Evolutionary conservation across 257 asterid genomes (phyloP).

Genomic region (Mitragyna speciosa): DNA sequence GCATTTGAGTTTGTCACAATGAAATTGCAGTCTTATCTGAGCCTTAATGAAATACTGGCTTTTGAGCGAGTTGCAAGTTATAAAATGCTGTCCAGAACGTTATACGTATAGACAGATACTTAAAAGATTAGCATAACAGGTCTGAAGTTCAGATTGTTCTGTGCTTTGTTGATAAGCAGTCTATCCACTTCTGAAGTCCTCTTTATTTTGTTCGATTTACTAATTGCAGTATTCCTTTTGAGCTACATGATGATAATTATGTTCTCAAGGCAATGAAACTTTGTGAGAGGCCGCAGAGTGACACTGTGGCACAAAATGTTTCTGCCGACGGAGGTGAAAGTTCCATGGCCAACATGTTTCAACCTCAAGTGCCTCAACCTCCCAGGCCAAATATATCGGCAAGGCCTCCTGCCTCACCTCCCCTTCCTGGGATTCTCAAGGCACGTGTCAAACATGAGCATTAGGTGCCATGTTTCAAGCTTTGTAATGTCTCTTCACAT

Average conservation of each 20-base stretch:
- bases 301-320: slow-evolving; percentile 22
- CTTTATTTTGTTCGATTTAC: not conserved
- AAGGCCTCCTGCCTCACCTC: slow-evolving; percentile 66
- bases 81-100: not conserved
- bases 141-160: not conserved
- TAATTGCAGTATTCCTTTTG: slow-evolving; percentile 89
- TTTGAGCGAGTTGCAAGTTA: not conserved
- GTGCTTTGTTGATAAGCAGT: not conserved
- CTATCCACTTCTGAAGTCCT: not conserved
- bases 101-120: not conserved
- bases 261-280: slow-evolving; percentile 93
- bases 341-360: slow-evolving; percentile 47
- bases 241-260: slow-evolving; percentile 90
- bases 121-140: not conserved
- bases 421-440: slow-evolving; percentile 85
- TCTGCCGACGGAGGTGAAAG: slow-evolving; percentile 61
- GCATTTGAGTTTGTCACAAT: not conserved
- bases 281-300: slow-evolving; percentile 47
- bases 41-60: not conserved
- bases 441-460: slow-evolving; percentile 83
- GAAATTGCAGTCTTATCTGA: not conserved
- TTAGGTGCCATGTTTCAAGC: slow-evolving; percentile 25
- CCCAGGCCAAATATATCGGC: slow-evolving; percentile 38
- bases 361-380: slow-evolving; percentile 43
- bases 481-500: slow-evolving; percentile 15